Evolutionary conservation across 352 stramenopile species (phyloP), one percentile per base, ranked within the genome.

Genomic region (Peronospora destructor): DNA sequence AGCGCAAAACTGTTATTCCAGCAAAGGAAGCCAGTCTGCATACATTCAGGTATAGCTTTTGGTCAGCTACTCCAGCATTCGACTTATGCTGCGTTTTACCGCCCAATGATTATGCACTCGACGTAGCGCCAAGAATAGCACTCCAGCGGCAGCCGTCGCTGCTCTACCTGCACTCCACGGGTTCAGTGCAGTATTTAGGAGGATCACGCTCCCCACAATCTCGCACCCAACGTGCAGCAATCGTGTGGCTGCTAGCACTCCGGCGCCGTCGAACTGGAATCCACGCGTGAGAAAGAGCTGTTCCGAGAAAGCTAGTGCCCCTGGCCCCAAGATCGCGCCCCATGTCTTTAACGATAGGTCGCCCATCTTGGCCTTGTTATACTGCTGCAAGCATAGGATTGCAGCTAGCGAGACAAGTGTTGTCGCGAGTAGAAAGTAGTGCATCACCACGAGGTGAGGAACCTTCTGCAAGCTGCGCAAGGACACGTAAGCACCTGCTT

Each of bases 191-290:
- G 71, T 64, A 21, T 59, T 59, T 17, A 83, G 52, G 8, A 84
- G 51, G 5, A 49, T 45, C 16, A 73, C 38, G 29, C 74, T 62
- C 71, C 73, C 85, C 11, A 65, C 45, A 46, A 82, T 82, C 17
- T 82, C 66, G 47, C 69, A 81, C 3, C 67, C 68, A 21, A 85
- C 68, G 49, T 77, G 59, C 25, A 84, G 40, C 39, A 84, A 66
- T 14, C 60, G 54, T 49, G 78, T 72, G 35, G 76, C 56, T 19
- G 73, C 70, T 9, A 78, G 60, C 23, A 73, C 63, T 26, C 70
- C 76, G 9, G 69, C 65, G 28, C 68, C 66, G 29, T 84, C 76
- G 39, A 78, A 68, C 60, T 87, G 73, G 53, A 85, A 82, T 17
- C 73, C 71, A 7, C 73, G 66, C 11, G 73, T 78, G 51, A 87